phyloP scores from a whole-genome alignment of 2,329 filamentous ascomycete genomes.

The Tricladium varicosporioides region DNA sequence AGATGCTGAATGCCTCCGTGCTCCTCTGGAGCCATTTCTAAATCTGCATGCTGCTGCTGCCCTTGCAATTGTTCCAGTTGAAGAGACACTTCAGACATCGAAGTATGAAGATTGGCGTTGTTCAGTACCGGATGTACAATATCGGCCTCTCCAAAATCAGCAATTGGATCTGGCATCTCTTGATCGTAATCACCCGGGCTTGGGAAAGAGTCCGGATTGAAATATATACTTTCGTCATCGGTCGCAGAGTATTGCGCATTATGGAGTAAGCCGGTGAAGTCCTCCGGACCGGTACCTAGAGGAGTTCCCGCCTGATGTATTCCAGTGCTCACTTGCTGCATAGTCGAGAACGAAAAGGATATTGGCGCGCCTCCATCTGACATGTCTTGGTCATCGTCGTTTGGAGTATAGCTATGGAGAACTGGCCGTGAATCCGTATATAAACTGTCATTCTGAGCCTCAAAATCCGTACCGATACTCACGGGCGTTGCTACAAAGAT shows the following conservation, averaged over 20 bases:
- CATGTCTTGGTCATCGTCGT: conserved; percentile 32
- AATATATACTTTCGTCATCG: too few species aligned
- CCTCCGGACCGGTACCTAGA: conserved; percentile 26
- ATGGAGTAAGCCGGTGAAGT: conserved; percentile 21
- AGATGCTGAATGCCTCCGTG: conserved; percentile 21
- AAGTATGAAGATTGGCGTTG: conserved; percentile 21
- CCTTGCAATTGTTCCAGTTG: conserved; percentile 33
- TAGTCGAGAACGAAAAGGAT: conserved; percentile 22
- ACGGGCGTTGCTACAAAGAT: conserved; percentile 13
- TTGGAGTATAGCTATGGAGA: conserved; percentile 4
- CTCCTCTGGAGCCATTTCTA: conserved; percentile 17
- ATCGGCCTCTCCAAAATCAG: not conserved
- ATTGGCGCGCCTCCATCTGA: conserved; percentile 28
- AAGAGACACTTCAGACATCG: conserved; percentile 30
- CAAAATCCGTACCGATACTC: conserved; percentile 20
- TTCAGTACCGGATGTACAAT: not conserved
- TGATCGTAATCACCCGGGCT: too few species aligned
- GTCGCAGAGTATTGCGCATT: too few species aligned
- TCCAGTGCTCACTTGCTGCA: conserved; percentile 22
- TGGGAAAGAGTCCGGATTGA: too few species aligned
- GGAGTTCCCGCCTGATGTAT: conserved; percentile 27
- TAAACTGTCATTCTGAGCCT: conserved; percentile 12
- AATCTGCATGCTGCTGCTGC: conserved; percentile 28
- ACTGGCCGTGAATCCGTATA: conserved; percentile 14
- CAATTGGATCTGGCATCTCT: too few species aligned